phyloP scores from a whole-genome alignment of 768 basidiomycete genomes.

The Boletus fagicola region DNA sequence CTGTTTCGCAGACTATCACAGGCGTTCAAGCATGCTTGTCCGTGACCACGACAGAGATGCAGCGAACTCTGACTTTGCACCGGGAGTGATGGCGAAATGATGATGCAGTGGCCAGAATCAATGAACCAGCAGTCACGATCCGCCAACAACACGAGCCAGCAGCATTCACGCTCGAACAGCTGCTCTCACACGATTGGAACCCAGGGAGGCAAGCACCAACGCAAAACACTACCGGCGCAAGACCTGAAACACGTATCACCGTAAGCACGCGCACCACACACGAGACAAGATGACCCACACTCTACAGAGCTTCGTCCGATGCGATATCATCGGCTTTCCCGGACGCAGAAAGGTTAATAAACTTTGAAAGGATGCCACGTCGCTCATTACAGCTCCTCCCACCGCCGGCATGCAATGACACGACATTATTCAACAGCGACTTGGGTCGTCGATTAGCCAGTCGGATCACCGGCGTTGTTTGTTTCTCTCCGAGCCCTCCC shows the following conservation, averaged over 20 bases:
- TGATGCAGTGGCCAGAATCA: neutral
- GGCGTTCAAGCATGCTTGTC: neutral
- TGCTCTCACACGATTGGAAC: neutral
- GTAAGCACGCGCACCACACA: neutral
- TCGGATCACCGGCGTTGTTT: too few species aligned
- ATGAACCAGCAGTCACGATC: neutral
- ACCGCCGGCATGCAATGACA: neutral
- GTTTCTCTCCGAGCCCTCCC: too few species aligned
- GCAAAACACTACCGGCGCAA: neutral
- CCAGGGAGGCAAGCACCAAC: neutral
- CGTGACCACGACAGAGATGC: neutral
- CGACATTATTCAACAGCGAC: neutral
- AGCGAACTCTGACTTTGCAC: neutral
- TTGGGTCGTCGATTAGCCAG: neutral
- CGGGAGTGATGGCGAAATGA: neutral
- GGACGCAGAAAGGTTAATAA: neutral
- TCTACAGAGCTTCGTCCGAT: neutral
- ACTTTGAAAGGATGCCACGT: neutral
- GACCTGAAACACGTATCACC: neutral
- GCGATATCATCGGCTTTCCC: neutral
- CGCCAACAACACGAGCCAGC: neutral
- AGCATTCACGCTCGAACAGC: neutral
- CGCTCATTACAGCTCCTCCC: neutral
- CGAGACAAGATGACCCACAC: too few species aligned
- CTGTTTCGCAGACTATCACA: too few species aligned